These are phyloP conservation scores for Fusarium sp. DNA, from an alignment of 2,329 filamentous ascomycete genomes.

Conservation along the genomic window DNA sequence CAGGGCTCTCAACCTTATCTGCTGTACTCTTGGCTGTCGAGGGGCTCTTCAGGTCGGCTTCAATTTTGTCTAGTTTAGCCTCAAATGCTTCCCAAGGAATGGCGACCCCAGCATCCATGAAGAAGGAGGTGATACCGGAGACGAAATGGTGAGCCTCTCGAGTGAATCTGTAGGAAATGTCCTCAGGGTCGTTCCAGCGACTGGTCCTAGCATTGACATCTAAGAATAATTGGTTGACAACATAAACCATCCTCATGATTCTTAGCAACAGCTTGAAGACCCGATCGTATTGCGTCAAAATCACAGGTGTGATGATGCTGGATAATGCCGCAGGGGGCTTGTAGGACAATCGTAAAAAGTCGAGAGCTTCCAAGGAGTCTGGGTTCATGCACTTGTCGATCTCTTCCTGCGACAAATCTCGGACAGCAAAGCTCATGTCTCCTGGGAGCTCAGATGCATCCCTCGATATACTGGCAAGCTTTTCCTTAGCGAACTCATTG, in stretches of 20 bases:
- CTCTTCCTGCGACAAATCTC: conserved; percentile 80
- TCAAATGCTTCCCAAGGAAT: conserved; percentile 79
- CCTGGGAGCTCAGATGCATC: conserved; percentile 65
- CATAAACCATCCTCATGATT: conserved; percentile 80
- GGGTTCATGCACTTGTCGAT: conserved; percentile 86
- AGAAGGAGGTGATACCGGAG: conserved; percentile 75
- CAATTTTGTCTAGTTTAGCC: conserved; percentile 69
- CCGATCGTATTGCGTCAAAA: conserved; percentile 82
- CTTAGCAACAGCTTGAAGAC: conserved; percentile 85
- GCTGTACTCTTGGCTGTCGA: conserved; percentile 47
- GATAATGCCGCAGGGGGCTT: conserved; percentile 76
- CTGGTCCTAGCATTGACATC: conserved; percentile 58
- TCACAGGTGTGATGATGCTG: conserved; percentile 74
- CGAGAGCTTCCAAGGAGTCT: conserved; percentile 84
- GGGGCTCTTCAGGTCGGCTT: conserved; percentile 62
- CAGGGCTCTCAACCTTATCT: conserved; percentile 61
- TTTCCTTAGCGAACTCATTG: conserved; percentile 28
- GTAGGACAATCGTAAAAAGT: conserved; percentile 90
- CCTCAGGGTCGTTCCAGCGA: conserved; percentile 50
- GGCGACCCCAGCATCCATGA: conserved; percentile 80
- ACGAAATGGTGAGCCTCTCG: conserved; percentile 85
- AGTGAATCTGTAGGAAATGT: conserved; percentile 66
- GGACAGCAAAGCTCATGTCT: conserved; percentile 82
- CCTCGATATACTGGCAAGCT: conserved; percentile 43
- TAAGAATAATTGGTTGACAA: conserved; percentile 72